phyloP scores from a whole-genome alignment of 257 asterid species.

The Coffea canephora region DNA sequence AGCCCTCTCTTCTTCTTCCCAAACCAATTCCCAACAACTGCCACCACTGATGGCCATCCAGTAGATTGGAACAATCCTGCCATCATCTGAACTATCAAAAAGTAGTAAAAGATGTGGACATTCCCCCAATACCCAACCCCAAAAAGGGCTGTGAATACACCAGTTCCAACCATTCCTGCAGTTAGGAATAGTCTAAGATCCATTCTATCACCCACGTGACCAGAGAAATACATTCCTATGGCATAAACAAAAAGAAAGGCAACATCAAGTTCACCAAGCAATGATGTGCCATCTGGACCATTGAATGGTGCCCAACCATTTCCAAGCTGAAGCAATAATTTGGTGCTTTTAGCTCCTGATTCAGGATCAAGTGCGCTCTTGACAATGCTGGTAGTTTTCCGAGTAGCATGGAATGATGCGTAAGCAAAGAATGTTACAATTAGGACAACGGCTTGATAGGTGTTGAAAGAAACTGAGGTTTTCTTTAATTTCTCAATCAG shows the following conservation, averaged over 20 bases:
- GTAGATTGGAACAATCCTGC: slow-evolving; percentile 96
- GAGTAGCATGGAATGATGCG: slow-evolving; percentile 73
- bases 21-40: slow-evolving; percentile 94
- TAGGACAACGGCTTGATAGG: slow-evolving; percentile 76
- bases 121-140: slow-evolving; percentile 89
- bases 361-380: slow-evolving; percentile 96
- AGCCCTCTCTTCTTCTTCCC: slow-evolving; percentile 96
- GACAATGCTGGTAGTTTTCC: slow-evolving; percentile 91
- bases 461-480: slow-evolving; percentile 65
- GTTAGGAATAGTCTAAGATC: slow-evolving; percentile 79
- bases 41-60: slow-evolving; percentile 99
- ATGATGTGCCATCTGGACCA: slow-evolving; percentile 64
- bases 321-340: slow-evolving; percentile 42
- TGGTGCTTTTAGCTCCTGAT: slow-evolving; percentile 37
- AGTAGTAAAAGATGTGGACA: slow-evolving; percentile 69
- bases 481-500: slow-evolving; percentile 51
- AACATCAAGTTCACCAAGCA: slow-evolving; percentile 94
- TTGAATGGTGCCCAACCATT: slow-evolving; percentile 89
- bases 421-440: slow-evolving; percentile 81
- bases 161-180: slow-evolving; percentile 91
- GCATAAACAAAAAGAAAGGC: slow-evolving; percentile 90
- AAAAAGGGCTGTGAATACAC: slow-evolving; percentile 82
- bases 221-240: slow-evolving; percentile 82
- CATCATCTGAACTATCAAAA: slow-evolving; percentile 74
- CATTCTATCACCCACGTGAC: slow-evolving; percentile 89